These are phyloP conservation scores for Rhododendron kiyosumense DNA, from an alignment of 148 eudicot species.

Conservation along the genomic window DNA sequence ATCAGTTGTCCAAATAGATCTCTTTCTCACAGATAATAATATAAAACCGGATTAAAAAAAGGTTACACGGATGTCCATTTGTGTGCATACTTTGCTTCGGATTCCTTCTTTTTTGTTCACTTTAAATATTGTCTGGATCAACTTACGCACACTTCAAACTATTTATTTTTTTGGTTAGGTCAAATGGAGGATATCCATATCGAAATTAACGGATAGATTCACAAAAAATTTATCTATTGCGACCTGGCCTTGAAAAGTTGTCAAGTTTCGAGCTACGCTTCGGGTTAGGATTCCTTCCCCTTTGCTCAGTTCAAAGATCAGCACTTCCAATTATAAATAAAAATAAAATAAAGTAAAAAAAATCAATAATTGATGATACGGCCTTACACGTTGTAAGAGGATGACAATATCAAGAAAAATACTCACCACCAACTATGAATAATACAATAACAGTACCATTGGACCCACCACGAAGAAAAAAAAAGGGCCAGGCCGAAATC, in stretches of 20 bases:
- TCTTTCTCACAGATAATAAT: not conserved
- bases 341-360: no score
- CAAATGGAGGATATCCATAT: not conserved
- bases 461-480: not conserved
- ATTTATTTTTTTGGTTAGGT: rapidly evolving
- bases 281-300: not conserved
- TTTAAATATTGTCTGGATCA: not conserved
- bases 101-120: not conserved
- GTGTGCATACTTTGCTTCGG: not conserved
- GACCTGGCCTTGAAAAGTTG: not conserved
- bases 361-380: not conserved
- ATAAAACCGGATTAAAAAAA: not conserved
- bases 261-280: not conserved
- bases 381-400: not conserved
- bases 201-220: no score
- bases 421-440: not conserved
- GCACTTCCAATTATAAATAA: not conserved
- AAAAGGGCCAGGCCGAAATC: not conserved
- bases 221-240: no score
- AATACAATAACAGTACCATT: not conserved
- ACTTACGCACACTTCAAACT: no score
- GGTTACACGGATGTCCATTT: not conserved
- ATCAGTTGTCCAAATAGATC: not conserved
- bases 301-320: not conserved
- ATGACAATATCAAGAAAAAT: not conserved